phyloP scores from a whole-genome alignment of 148 eudicot species.

The Vaccinium myrtillus region DNA sequence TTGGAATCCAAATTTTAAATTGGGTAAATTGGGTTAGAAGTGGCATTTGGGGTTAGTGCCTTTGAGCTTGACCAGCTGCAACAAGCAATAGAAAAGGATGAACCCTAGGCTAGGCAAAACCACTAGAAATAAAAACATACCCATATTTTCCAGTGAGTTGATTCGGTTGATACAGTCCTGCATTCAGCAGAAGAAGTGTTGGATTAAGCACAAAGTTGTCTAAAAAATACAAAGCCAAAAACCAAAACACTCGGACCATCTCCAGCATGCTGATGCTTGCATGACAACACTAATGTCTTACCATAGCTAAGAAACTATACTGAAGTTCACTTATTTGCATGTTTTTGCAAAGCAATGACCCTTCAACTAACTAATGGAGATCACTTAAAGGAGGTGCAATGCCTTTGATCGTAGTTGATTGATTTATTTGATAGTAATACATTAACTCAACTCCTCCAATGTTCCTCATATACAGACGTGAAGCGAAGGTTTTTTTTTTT shows the following conservation, averaged over 20 bases:
- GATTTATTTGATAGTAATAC: neutral
- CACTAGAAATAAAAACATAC: constrained; percentile 36
- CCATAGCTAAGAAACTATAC: neutral
- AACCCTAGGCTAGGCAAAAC: neutral
- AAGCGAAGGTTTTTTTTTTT: neutral
- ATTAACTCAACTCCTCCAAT: neutral
- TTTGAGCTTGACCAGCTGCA: neutral
- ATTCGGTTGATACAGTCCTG: constrained; percentile 98
- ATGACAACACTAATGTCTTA: neutral
- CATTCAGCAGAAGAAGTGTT: constrained; percentile 15
- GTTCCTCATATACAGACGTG: neutral
- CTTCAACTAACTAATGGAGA: neutral
- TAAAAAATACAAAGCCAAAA: constrained; percentile 1
- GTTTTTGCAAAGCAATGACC: neutral
- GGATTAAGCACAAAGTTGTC: neutral
- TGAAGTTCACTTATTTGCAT: neutral
- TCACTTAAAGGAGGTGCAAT: neutral
- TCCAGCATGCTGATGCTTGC: neutral
- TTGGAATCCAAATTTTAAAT: neutral
- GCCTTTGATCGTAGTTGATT: neutral
- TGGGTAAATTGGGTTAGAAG: neutral
- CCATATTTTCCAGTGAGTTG: constrained; percentile 71
- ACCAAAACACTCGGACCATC: neutral
- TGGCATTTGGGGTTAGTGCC: neutral
- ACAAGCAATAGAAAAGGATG: neutral